Evolutionary conservation across 2,329 filamentous ascomycete genomes (phyloP).

Genomic region (Daldinia sp.): DNA sequence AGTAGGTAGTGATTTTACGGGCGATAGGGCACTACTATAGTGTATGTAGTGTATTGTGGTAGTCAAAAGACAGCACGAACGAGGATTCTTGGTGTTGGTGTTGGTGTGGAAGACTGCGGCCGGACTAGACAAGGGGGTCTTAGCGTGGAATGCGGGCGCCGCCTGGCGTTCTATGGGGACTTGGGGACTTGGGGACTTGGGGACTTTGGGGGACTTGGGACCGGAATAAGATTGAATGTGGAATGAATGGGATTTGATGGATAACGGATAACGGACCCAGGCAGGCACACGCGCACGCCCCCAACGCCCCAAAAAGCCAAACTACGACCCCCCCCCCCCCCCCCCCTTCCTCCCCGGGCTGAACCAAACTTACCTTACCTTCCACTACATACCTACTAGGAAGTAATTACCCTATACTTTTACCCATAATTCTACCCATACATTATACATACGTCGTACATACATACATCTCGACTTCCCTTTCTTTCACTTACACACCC

Average conservation of each 20-base stretch:
- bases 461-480: not conserved
- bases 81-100: slow-evolving; percentile 9
- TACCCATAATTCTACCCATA: not conserved
- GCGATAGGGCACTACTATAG: too few relatives aligned
- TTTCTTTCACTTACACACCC: not conserved
- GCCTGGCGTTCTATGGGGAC: not conserved
- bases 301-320: too few relatives aligned
- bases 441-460: not conserved
- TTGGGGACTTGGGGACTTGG: too few relatives aligned
- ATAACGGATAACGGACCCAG: too few relatives aligned
- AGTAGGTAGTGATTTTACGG: not conserved
- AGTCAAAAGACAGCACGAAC: too few relatives aligned
- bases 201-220: too few relatives aligned
- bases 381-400: not conserved
- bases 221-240: too few relatives aligned
- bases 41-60: not conserved
- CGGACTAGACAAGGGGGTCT: slow-evolving; percentile 45
- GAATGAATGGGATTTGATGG: too few relatives aligned
- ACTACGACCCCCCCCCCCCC: too few relatives aligned
- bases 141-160: slow-evolving; percentile 17
- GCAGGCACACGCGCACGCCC: not conserved
- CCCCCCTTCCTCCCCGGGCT: not conserved
- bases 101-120: slow-evolving; percentile 43
- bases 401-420: not conserved
- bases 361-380: slow-evolving; percentile 1